Conservation (phyloP, 768 basidiomycete genomes). For the Lactarius trivialis region DNA sequence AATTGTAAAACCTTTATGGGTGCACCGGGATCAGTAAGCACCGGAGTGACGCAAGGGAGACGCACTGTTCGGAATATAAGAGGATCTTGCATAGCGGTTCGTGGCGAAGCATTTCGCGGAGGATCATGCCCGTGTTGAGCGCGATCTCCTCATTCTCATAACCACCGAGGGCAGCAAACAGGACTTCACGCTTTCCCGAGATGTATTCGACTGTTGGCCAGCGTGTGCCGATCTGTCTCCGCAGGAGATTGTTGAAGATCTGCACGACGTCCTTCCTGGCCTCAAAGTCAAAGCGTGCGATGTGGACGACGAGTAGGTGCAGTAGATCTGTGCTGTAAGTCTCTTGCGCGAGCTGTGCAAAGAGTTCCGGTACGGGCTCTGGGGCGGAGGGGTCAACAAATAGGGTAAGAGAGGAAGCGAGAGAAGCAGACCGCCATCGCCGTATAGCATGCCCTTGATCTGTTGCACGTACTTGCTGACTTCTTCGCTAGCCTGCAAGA, state of each 20-base stretch:
- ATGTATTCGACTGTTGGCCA: slow-evolving; percentile 98
- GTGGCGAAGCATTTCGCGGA: slow-evolving; percentile 94
- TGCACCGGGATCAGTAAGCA: not conserved
- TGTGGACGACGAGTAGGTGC: slow-evolving; percentile 69
- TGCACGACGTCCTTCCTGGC: slow-evolving; percentile 81
- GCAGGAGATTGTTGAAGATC: slow-evolving; percentile 82
- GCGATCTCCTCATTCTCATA: slow-evolving; percentile 96
- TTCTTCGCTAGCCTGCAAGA: slow-evolving; percentile 73
- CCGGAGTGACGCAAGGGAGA: slow-evolving; percentile 17
- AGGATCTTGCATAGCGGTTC: slow-evolving; percentile 87
- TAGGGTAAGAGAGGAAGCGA: slow-evolving; percentile 2
- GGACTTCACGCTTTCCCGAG: slow-evolving; percentile 61
- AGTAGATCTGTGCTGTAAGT: slow-evolving; percentile 89
- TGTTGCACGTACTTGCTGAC: slow-evolving; percentile 85
- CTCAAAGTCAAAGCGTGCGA: slow-evolving; percentile 90
- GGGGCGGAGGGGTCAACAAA: slow-evolving; percentile 7
- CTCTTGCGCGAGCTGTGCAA: slow-evolving; percentile 94
- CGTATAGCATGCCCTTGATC: slow-evolving; percentile 81
- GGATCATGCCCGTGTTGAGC: slow-evolving; percentile 95
- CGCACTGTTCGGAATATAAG: slow-evolving; percentile 90
- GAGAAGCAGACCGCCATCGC: slow-evolving; percentile 67
- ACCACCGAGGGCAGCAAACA: slow-evolving; percentile 82
- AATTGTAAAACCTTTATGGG: slow-evolving; percentile 82
- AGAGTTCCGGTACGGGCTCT: slow-evolving; percentile 83
- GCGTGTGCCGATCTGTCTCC: slow-evolving; percentile 87